phyloP scores from a whole-genome alignment of 305 asterid species.

The Nicotiana rustica region DNA sequence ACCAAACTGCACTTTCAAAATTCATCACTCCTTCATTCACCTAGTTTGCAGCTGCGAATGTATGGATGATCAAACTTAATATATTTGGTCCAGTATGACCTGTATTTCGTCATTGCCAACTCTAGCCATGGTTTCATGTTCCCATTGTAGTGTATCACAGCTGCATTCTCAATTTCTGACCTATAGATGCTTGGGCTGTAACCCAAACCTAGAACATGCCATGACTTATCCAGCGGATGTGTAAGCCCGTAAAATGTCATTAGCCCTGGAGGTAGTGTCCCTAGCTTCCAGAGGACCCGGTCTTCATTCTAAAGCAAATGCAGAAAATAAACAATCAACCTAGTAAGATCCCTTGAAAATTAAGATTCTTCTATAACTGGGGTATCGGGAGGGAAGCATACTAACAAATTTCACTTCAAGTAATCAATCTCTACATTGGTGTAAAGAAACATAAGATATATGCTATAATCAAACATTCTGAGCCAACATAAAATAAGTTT shows the following conservation, averaged over 20 bases:
- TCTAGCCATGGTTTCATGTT: constrained; percentile 99
- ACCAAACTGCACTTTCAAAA: neutral
- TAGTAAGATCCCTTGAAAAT: neutral
- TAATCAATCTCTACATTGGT: neutral
- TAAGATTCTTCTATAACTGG: neutral
- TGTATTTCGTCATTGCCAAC: constrained; percentile 92
- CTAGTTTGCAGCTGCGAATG: constrained; percentile 73
- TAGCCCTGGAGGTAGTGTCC: constrained; percentile 96
- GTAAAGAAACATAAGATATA: constrained; percentile 9
- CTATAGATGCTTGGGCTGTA: constrained; percentile 88
- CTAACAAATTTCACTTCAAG: neutral
- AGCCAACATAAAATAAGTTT: neutral
- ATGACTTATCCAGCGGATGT: constrained; percentile 89
- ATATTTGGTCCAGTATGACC: constrained; percentile 88
- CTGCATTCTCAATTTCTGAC: constrained; percentile 84
- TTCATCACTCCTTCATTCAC: constrained; percentile 52
- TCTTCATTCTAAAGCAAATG: constrained; percentile 73
- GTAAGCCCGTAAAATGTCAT: constrained; percentile 95
- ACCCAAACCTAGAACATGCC: constrained; percentile 99
- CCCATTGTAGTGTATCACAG: constrained; percentile 94
- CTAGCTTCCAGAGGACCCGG: constrained; percentile 96
- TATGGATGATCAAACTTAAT: constrained; percentile 87
- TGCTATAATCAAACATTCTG: neutral
- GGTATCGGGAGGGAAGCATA: neutral
- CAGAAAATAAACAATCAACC: constrained; percentile 17